Evolutionary conservation across 2,329 filamentous ascomycete species (phyloP).

Genomic region (Orbilia oligospora): DNA sequence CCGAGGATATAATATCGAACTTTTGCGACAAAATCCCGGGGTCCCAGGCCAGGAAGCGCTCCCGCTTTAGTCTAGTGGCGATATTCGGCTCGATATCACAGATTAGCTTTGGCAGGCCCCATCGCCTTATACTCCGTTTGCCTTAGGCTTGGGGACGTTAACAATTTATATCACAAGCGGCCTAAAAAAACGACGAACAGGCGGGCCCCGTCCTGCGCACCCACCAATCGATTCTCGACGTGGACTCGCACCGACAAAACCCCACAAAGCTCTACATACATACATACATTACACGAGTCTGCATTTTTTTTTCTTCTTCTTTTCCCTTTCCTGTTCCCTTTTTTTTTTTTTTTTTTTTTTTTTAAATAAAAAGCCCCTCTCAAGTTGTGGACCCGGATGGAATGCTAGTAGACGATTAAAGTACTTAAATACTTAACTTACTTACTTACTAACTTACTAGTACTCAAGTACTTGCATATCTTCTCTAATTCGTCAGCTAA

Average conservation of each 20-base stretch:
- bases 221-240: slow-evolving; percentile 46
- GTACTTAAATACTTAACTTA: slow-evolving; percentile 11
- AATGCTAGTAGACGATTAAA: slow-evolving; percentile 19
- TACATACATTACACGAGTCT: slow-evolving; percentile 22
- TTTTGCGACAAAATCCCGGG: slow-evolving; percentile 27
- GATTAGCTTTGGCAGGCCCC: slow-evolving; percentile 32
- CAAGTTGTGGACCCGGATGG: slow-evolving; percentile 26
- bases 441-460: too few relatives aligned
- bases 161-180: slow-evolving; percentile 28
- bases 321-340: neutral
- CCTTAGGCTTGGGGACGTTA: slow-evolving; percentile 11
- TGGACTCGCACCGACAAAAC: slow-evolving; percentile 40
- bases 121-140: slow-evolving; percentile 30
- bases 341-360: slow-evolving; percentile 21
- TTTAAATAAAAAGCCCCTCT: too few relatives aligned
- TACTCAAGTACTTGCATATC: slow-evolving; percentile 34
- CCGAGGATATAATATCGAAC: slow-evolving; percentile 3
- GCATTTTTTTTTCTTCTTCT: neutral
- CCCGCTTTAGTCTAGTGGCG: slow-evolving; percentile 27
- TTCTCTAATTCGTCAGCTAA: slow-evolving; percentile 46
- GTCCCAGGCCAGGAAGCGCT: slow-evolving; percentile 26
- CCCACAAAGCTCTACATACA: slow-evolving; percentile 51
- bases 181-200: slow-evolving; percentile 14
- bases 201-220: slow-evolving; percentile 31
- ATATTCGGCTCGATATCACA: slow-evolving; percentile 33